These are phyloP conservation scores for Malus hybrid DNA, from an alignment of 331 rosid species.

Conservation along the genomic window DNA sequence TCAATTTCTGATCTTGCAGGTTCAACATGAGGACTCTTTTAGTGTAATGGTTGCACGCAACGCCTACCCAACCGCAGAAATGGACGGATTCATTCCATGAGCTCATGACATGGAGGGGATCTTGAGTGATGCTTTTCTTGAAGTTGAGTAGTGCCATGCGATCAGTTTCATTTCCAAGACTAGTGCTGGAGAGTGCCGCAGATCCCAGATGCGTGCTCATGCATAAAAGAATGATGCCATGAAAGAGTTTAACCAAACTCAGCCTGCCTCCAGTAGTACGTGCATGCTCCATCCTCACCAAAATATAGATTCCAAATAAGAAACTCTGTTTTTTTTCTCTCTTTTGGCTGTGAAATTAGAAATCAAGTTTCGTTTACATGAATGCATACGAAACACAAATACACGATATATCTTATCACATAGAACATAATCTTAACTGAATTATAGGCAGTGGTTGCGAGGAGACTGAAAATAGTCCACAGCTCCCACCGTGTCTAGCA, in stretches of 20 bases:
- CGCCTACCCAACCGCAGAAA: conserved; percentile 32
- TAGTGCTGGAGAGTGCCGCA: background rate
- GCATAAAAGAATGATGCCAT: background rate
- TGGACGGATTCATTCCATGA: background rate
- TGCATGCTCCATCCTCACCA: background rate
- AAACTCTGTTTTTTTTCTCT: background rate
- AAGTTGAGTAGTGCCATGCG: conserved; percentile 28
- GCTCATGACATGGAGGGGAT: conserved; percentile 15
- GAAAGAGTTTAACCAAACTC: background rate
- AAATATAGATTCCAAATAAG: conserved; percentile 17
- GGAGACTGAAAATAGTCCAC: no score
- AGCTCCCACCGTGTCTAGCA: no score
- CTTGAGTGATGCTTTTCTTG: conserved; percentile 22
- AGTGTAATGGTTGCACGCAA: conserved; percentile 32
- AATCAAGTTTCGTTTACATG: no score
- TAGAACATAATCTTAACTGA: no score
- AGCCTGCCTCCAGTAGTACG: background rate
- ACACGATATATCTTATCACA: no score
- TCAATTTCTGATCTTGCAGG: background rate
- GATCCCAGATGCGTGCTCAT: background rate
- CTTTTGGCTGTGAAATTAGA: background rate
- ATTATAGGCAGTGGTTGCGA: no score
- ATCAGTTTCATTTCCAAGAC: conserved; percentile 29
- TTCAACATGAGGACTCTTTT: conserved; percentile 23
- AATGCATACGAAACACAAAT: no score